Percentiles rank a stretch among this genome's conserved stretches.
phyloP scores from a whole-genome alignment of 192 early-diverging fungal genomes.

The Chytriomyces sp. region DNA sequence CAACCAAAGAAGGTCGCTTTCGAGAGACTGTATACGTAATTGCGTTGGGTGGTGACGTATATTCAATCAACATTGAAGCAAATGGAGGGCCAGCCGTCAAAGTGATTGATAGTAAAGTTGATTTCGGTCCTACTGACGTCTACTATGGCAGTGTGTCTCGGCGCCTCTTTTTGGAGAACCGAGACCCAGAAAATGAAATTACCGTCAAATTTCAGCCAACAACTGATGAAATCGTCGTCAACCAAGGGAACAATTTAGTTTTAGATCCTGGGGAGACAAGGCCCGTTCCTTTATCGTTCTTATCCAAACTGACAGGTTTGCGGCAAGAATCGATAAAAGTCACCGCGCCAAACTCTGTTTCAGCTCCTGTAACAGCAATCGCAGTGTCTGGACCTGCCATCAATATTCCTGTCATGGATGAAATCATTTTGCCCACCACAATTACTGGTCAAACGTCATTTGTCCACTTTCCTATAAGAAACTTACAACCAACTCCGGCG shows the following conservation, averaged over 20 bases:
- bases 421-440: slow-evolving; percentile 46
- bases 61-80: slow-evolving; percentile 35
- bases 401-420: slow-evolving; percentile 47
- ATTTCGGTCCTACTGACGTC: slow-evolving; percentile 61
- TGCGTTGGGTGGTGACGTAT: slow-evolving; percentile 46
- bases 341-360: slow-evolving; percentile 37
- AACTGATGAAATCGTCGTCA: slow-evolving; percentile 51
- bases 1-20: slow-evolving; percentile 24
- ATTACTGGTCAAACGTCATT: slow-evolving; percentile 5
- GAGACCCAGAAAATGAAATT: slow-evolving; percentile 19
- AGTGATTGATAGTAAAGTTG: slow-evolving; percentile 48
- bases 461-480: slow-evolving; percentile 47
- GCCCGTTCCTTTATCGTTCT: slow-evolving; percentile 40
- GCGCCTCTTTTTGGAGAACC: slow-evolving; percentile 33
- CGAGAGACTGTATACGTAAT: slow-evolving; percentile 42
- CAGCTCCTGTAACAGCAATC: slow-evolving; percentile 26
- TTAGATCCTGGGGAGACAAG: slow-evolving; percentile 44
- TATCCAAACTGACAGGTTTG: slow-evolving; percentile 42
- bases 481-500: slow-evolving; percentile 31
- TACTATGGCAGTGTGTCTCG: slow-evolving; percentile 44
- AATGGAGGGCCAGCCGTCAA: slow-evolving; percentile 35
- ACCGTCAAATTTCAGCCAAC: slow-evolving; percentile 37
- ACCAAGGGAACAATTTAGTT: slow-evolving; percentile 34
- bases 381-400: slow-evolving; percentile 52
- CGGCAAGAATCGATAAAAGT: slow-evolving; percentile 46